Conservation (phyloP, 2,329 filamentous ascomycete species). For the Myriosclerotinia curreyana region DNA sequence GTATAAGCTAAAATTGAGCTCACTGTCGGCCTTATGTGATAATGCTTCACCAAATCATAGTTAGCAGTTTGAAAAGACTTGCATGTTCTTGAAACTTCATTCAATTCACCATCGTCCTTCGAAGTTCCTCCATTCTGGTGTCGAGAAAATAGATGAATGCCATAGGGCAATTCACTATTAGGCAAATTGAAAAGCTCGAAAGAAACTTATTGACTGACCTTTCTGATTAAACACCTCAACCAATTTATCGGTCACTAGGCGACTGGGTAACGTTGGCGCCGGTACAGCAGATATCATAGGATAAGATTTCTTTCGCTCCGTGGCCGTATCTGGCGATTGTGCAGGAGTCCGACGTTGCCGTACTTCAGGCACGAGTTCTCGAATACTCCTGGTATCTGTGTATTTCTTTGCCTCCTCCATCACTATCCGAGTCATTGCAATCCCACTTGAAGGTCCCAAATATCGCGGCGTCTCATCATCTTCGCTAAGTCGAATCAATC, state of each 20-base stretch:
- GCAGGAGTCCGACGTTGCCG: constrained; percentile 63
- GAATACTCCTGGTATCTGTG: constrained; percentile 85
- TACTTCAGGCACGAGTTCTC: constrained; percentile 80
- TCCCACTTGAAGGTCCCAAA: constrained; percentile 89
- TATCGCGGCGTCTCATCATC: constrained; percentile 84
- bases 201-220: constrained; percentile 49
- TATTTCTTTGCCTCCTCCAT: constrained; percentile 97
- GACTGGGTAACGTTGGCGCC: constrained; percentile 70
- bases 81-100: constrained; percentile 5
- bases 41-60: constrained; percentile 9
- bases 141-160: background rate
- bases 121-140: background rate
- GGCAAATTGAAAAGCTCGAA: background rate
- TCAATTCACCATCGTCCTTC: constrained; percentile 3
- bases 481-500: constrained; percentile 79
- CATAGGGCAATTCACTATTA: constrained; percentile 2
- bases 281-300: constrained; percentile 85
- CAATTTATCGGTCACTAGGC: constrained; percentile 71
- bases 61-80: constrained; percentile 15
- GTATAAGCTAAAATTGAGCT: constrained; percentile 17
- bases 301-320: constrained; percentile 76
- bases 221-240: constrained; percentile 84
- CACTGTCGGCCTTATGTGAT: constrained; percentile 15
- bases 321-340: constrained; percentile 55
- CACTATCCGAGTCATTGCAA: constrained; percentile 88